Percentiles rank a stretch among this genome's conserved stretches.
These are phyloP conservation scores for Dysphania ambrosioides DNA, from an alignment of 148 eudicot genomes.

Conservation along the genomic window DNA sequence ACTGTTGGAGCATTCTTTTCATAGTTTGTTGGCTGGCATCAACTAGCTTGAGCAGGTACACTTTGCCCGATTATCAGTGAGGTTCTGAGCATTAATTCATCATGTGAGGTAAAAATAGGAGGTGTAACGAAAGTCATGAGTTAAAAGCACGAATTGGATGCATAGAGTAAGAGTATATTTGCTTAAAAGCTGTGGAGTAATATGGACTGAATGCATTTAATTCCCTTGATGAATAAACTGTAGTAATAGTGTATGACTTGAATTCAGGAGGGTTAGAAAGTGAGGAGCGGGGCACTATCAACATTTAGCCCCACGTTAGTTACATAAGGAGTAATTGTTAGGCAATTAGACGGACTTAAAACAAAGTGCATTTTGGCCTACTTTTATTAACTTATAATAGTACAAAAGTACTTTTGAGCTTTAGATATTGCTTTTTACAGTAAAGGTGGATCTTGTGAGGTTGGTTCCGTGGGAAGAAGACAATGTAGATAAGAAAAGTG, in stretches of 20 bases:
- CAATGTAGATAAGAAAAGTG: slow-evolving; percentile 29
- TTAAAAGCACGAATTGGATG: background rate
- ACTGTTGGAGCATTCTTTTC: slow-evolving; percentile 6
- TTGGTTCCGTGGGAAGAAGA: slow-evolving; percentile 20
- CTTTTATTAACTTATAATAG: slow-evolving; percentile 7
- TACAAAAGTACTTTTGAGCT: slow-evolving; percentile 1
- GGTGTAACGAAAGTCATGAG: background rate
- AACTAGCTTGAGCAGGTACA: slow-evolving; percentile 57
- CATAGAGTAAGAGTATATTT: too few relatives aligned
- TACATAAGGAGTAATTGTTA: background rate
- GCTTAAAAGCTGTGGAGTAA: too few relatives aligned
- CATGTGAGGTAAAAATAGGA: slow-evolving; percentile 3
- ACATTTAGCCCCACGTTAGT: background rate
- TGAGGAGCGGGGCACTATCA: background rate
- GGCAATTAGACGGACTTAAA: background rate
- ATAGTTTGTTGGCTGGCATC: slow-evolving; percentile 15
- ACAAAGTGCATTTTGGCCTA: too few relatives aligned
- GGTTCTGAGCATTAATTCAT: slow-evolving; percentile 52
- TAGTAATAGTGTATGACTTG: too few relatives aligned
- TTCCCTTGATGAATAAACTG: background rate
- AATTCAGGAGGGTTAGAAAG: too few relatives aligned
- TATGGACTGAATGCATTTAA: too few relatives aligned
- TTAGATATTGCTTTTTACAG: slow-evolving; percentile 20
- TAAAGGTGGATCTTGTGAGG: slow-evolving; percentile 26
- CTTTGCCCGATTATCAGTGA: slow-evolving; percentile 47